Evolutionary conservation across 768 basidiomycete genomes (phyloP), one percentile per base, ranked within the genome.

Genomic region (Suillus ampliporus): DNA sequence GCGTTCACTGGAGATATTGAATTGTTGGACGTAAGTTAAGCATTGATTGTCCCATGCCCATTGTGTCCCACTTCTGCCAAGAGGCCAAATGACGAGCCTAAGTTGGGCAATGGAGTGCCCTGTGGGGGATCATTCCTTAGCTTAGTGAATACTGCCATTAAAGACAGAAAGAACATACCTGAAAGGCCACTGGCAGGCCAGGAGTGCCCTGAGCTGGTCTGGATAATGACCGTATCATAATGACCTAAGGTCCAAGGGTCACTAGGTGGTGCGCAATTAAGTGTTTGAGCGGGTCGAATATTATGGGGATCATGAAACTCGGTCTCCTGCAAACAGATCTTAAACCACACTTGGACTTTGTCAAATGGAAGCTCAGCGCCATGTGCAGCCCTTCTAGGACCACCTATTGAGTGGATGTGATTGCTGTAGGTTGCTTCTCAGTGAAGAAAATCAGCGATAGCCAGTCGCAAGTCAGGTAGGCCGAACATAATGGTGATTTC

Each of bases 21-120:
- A 74, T 4, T 64, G 58, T 37, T 74, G 69, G 5, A 71, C 60
- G 47, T 78, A 78, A 5, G 69, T 64, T 15, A 75, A 41, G 54
- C 71, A 75, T 2, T 15, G 14, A 40, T 40, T 14, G 1, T 15
- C 15, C 40, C 40, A 40, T 14, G 40, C 2, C 40, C 13, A 40
- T 3, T 2, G 11, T 2, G 40, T 40, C 13, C 40, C 40, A 40
- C 14, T 14, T 15, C 15, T 40, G 10, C 28, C 41, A 2, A 63
- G 7, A 5, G 54, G 61, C 14, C 46, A 44, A 31, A 62, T 38
- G 7, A 62, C 48, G 6, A 57, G 43, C 1, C 56, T 19, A 15
- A 62, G 54, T 14, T 62, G 61, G 3, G 15, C 61, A 26, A 62
- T 19, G 38, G 37, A 19, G 51, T 62, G 61, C 0, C 56, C 61